Conservation (phyloP, 2,329 filamentous ascomycete genomes). For the Emmonsiellopsis sp. region DNA sequence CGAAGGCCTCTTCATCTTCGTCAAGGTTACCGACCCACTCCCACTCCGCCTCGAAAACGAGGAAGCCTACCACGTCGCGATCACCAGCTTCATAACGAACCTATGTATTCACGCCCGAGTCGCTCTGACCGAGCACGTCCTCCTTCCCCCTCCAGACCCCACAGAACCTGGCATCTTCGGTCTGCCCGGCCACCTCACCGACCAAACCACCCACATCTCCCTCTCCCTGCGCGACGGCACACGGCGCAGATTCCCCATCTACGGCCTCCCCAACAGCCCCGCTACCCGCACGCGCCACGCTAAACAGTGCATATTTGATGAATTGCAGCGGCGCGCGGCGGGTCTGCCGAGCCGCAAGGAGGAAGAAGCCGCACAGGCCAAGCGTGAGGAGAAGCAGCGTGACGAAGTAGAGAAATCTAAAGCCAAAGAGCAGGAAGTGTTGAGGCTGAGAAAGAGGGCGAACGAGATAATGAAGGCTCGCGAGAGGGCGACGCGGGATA, state of each 20-base stretch:
- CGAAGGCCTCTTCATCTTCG: neutral
- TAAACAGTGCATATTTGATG: neutral
- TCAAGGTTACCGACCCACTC: neutral
- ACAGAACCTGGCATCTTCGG: accelerated
- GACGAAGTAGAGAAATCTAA: neutral
- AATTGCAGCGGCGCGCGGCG: neutral
- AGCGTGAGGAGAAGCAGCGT: neutral
- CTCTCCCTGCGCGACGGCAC: neutral
- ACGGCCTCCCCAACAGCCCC: neutral
- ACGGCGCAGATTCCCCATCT: neutral
- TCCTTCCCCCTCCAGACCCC: neutral
- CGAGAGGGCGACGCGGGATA: neutral
- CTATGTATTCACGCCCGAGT: neutral
- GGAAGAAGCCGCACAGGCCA: neutral
- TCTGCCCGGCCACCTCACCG: neutral
- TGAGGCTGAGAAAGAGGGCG: neutral
- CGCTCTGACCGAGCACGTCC: neutral
- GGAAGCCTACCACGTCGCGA: neutral
- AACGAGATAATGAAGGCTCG: neutral
- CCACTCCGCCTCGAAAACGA: neutral
- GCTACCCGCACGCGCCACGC: neutral
- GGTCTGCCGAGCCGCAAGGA: neutral
- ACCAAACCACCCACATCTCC: neutral
- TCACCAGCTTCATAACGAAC: neutral
- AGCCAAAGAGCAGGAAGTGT: neutral